Conservation (phyloP, 768 basidiomycete genomes). For the Psilocybe subaeruginosa region DNA sequence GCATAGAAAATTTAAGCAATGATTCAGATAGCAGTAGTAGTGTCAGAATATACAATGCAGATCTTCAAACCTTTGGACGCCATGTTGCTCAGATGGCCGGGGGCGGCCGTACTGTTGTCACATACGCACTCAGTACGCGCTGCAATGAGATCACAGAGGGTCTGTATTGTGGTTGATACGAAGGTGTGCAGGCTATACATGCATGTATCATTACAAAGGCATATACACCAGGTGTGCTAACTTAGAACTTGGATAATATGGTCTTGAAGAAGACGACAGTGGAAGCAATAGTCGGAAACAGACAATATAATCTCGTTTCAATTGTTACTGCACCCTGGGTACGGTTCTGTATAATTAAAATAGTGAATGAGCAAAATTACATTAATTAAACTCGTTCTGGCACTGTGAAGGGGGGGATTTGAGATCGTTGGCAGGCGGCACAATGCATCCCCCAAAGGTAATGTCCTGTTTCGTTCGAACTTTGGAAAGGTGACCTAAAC, state of each 20-base stretch:
- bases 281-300: not conserved
- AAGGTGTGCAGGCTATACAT: no score
- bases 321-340: not conserved
- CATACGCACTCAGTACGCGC: no score
- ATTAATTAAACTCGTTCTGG: not conserved
- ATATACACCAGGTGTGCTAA: not conserved
- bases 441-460: not conserved
- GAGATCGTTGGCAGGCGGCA: not conserved
- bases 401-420: not conserved
- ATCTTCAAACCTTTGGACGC: no score
- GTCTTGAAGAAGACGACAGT: not conserved
- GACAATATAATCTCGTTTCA: not conserved
- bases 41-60: no score
- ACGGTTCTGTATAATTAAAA: not conserved
- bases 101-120: no score
- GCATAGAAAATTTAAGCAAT: no score
- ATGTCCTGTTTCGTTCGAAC: not conserved
- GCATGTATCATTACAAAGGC: not conserved
- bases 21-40: no score
- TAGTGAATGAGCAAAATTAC: not conserved
- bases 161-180: no score
- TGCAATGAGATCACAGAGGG: no score
- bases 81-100: no score
- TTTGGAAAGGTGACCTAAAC: not conserved
- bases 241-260: not conserved